Percentiles rank a stretch among this genome's conserved stretches.
Evolutionary conservation across 495 filamentous ascomycete genomes (phyloP).

Genomic region (Trichoderma asperelloides): DNA sequence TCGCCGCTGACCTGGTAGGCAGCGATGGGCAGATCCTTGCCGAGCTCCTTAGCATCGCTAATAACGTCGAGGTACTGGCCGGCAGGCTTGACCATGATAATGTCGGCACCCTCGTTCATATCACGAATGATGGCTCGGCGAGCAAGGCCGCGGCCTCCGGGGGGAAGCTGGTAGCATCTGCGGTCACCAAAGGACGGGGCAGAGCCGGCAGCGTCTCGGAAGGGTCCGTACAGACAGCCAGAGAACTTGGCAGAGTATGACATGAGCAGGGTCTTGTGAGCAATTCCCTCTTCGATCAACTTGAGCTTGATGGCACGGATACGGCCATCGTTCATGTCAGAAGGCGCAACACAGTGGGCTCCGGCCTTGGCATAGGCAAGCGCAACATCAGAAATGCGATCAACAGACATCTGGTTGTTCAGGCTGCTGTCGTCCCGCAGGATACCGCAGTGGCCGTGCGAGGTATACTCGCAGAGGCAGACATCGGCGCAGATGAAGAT

Average conservation of each 20-base stretch:
- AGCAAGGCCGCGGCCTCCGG: conserved; percentile 85
- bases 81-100: conserved; percentile 98
- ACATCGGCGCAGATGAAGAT: conserved; percentile 89
- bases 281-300: conserved; percentile 82
- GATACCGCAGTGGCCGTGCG: conserved; percentile 97
- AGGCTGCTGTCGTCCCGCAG: conserved; percentile 82
- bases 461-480: conserved; percentile 97
- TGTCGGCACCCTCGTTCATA: conserved; percentile 87
- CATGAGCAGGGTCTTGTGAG: conserved; percentile 86
- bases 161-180: conserved; percentile 91
- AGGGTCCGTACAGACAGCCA: conserved; percentile 92
- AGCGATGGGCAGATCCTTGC: conserved; percentile 79
- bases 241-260: conserved; percentile 96
- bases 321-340: conserved; percentile 97
- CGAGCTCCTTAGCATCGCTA: conserved; percentile 87
- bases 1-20: conserved; percentile 97
- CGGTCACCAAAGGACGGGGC: conserved; percentile 88
- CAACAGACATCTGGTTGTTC: conserved; percentile 85
- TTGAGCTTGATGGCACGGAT: conserved; percentile 95
- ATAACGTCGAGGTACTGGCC: conserved; percentile 93
- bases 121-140: conserved; percentile 85
- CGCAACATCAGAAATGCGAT: conserved; percentile 87
- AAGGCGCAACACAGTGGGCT: conserved; percentile 92
- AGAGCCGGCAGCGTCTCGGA: conserved; percentile 92
- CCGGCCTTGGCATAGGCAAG: conserved; percentile 88